A percentile compares a stretch with the other conserved stretches of the same genome.
These are phyloP conservation scores for Salix viminalis DNA, from an alignment of 345 rosid genomes.

Conservation along the genomic window DNA sequence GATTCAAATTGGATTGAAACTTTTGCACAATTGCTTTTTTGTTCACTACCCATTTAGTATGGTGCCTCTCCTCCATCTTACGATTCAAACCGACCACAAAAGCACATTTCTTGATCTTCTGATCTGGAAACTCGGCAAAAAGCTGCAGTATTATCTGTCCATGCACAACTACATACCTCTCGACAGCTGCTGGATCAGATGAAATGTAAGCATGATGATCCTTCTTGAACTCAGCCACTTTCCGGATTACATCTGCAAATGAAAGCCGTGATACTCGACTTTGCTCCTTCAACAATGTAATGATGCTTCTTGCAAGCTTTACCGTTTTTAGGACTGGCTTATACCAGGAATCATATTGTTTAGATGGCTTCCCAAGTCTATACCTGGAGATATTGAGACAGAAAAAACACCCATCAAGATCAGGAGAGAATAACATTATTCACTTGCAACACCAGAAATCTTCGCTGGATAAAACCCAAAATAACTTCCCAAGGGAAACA, in stretches of 20 bases:
- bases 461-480: background rate
- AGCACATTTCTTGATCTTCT: conserved; percentile 46
- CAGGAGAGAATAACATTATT: background rate
- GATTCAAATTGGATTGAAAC: conserved; percentile 52
- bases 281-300: conserved; percentile 57
- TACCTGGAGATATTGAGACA: conserved; percentile 46
- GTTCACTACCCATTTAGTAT: conserved; percentile 74
- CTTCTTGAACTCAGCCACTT: conserved; percentile 43
- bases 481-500: background rate
- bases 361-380: conserved; percentile 80
- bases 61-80: conserved; percentile 72
- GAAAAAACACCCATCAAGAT: conserved; percentile 1
- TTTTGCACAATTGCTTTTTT: conserved; percentile 48
- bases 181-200: conserved; percentile 48
- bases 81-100: conserved; percentile 50
- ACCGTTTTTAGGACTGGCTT: conserved; percentile 68
- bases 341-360: conserved; percentile 75
- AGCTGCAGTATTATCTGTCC: conserved; percentile 70
- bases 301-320: conserved; percentile 56
- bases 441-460: background rate
- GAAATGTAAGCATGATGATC: conserved; percentile 58
- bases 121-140: conserved; percentile 58
- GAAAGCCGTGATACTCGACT: conserved; percentile 55
- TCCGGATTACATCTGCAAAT: conserved; percentile 48
- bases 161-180: conserved; percentile 74